These are phyloP conservation scores for Exophiala viscosa DNA, from an alignment of 2,329 filamentous ascomycete genomes.

Conservation along the genomic window DNA sequence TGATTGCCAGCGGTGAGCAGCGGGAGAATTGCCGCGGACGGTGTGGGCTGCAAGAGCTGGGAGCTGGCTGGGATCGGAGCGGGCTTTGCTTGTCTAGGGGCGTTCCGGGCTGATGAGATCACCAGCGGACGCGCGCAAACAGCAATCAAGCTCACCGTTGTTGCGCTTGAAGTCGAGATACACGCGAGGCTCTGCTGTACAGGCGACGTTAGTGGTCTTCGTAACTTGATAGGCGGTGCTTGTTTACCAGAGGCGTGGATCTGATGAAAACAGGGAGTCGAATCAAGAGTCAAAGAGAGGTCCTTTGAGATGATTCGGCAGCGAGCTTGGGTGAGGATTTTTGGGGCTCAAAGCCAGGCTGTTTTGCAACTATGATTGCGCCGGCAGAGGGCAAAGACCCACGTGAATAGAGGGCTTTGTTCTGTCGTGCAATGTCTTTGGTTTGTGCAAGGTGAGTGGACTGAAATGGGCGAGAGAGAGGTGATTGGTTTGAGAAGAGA, in stretches of 20 bases:
- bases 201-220: conserved; percentile 8
- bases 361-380: no score
- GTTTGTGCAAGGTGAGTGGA: conserved; percentile 10
- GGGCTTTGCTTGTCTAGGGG: neutral
- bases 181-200: conserved; percentile 14
- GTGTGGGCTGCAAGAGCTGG: neutral
- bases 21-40: conserved; percentile 11
- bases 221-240: conserved; percentile 18
- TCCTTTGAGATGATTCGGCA: conserved; percentile 16
- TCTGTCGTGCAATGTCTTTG: neutral
- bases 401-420: conserved; percentile 11
- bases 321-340: conserved; percentile 7
- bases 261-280: conserved; percentile 15
- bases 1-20: conserved; percentile 10
- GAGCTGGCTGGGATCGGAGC: conserved; percentile 4
- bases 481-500: conserved; percentile 22
- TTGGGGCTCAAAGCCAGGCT: neutral
- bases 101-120: conserved; percentile 18
- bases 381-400: neutral
- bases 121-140: conserved; percentile 7
- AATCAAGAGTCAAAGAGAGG: conserved; percentile 17
- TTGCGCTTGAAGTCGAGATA: conserved; percentile 1
- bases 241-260: conserved; percentile 24
- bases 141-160: neutral
- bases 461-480: conserved; percentile 9